A percentile compares a stretch with the other conserved stretches of the same genome.
Conservation (phyloP, 306 rosid genomes). For the Quercus dentata region DNA sequence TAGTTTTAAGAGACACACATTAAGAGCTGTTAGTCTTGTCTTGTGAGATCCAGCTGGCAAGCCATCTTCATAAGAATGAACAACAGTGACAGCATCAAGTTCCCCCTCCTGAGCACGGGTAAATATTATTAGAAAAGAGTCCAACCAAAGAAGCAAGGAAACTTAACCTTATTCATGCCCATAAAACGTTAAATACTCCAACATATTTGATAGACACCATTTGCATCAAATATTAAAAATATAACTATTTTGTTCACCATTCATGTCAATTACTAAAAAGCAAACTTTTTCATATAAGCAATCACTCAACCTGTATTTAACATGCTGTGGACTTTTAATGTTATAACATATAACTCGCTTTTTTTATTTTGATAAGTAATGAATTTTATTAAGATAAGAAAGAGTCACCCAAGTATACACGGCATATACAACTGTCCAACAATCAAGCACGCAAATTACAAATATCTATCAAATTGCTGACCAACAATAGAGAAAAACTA, state of each 20-base stretch:
- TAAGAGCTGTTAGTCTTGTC: constrained; percentile 81
- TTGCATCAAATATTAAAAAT: background rate
- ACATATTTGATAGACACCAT: background rate
- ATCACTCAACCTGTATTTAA: background rate
- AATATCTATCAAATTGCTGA: no score
- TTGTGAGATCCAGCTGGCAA: constrained; percentile 75
- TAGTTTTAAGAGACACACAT: constrained; percentile 41
- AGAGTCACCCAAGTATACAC: no score
- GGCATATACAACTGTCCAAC: no score
- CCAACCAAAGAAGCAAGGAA: constrained; percentile 18
- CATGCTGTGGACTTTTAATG: background rate
- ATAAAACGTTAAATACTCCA: background rate
- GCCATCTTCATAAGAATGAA: constrained; percentile 86
- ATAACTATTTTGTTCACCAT: background rate
- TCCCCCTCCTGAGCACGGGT: constrained; percentile 68
- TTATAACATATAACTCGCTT: background rate
- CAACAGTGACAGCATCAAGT: constrained; percentile 64
- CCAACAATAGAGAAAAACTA: no score
- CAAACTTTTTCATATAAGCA: background rate
- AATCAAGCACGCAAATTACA: no score
- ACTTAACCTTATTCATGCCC: background rate
- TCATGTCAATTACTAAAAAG: background rate
- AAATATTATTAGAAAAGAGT: constrained; percentile 10
- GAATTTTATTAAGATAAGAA: no score
- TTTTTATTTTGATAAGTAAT: no score